Base-by-base conservation (phyloP, 1,139 yeast species). In the Saccharomyces hybrid region DNA sequence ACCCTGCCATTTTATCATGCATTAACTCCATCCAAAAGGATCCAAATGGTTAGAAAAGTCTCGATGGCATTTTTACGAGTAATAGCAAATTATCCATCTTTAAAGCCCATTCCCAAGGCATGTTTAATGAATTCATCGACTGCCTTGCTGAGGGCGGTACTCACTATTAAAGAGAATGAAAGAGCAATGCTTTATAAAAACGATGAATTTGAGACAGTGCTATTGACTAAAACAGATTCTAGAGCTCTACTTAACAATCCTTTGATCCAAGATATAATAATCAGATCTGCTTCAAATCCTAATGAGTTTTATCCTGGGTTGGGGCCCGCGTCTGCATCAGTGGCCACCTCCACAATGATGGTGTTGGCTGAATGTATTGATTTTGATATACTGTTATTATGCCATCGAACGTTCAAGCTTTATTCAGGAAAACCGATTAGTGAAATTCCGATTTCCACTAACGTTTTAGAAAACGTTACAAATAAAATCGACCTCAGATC, bases 351-450 rank as follows among this genome's bases (percentile, higher is more conserved):
- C 3, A 76, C 83, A 0, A 67, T 76, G 56, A 61, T 71, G n/a
- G 73, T 84, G 4, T 69, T 83, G 11, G 65, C 75, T 0, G 65
- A 73, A 14, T 76, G 84, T 20, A 64, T 85, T 28, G 67, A 73
- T 46, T 84, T 79, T 64, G 95, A 86, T 64, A 71, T 84, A 20
- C 65, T 77, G 13, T 69, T 77, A n/a, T 69, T 84, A 53, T 79
- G 85, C 2, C 82, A 81, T 57, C 77, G 78, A 56, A 77, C 85
- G 20, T 69, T 70, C 42, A 69, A 74, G 29, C 67, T 84, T 16
- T 73, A 76, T 32, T 59, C 61, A 9, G 71, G 67, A 0, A 61
- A 60, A 16, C 65, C 65, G 1, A 69, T 70, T 9, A 72, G 73
- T 49, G 65, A 67, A 3, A 76, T 80, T 0, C 71, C 78, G 1